A percentile compares a stretch with the other conserved stretches of the same genome.
Conservation (phyloP, 108 stramenopile species). For the Fistulifera pelliculosa region DNA sequence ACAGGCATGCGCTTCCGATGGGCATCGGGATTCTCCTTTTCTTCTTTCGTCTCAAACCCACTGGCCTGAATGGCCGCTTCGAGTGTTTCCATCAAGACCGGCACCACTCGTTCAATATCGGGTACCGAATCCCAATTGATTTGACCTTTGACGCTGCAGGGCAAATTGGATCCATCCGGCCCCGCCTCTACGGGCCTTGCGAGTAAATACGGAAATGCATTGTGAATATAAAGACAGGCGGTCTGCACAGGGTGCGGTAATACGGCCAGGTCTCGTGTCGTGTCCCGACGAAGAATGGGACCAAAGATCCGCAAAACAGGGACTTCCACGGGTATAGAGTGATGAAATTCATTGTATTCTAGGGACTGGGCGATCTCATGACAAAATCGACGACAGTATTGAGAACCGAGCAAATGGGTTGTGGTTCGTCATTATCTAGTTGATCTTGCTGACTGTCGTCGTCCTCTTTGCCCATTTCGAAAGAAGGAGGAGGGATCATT, state of each 20-base stretch:
- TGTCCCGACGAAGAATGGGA: conserved; percentile 37
- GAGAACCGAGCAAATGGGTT: conserved; percentile 38
- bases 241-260: conserved; percentile 42
- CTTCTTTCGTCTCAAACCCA: conserved; percentile 2
- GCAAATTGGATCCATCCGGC: conserved; percentile 47
- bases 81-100: conserved; percentile 18
- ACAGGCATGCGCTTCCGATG: conserved; percentile 1
- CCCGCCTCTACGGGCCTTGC: conserved; percentile 67
- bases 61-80: conserved; percentile 35
- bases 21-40: conserved; percentile 1
- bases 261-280: background rate
- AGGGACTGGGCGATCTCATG: conserved; percentile 67
- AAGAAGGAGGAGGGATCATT: too few relatives aligned
- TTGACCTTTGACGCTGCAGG: conserved; percentile 24
- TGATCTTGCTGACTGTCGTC: too few relatives aligned
- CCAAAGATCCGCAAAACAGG: conserved; percentile 80
- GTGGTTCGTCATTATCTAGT: too few relatives aligned
- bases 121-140: conserved; percentile 68
- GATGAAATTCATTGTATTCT: conserved; percentile 50
- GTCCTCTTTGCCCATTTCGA: too few relatives aligned
- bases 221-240: conserved; percentile 77
- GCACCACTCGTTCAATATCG: conserved; percentile 20
- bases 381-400: conserved; percentile 75
- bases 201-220: conserved; percentile 77
- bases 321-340: conserved; percentile 20